Conservation (phyloP, 192 early-diverging fungal genomes). For the Coemansia sp. region DNA sequence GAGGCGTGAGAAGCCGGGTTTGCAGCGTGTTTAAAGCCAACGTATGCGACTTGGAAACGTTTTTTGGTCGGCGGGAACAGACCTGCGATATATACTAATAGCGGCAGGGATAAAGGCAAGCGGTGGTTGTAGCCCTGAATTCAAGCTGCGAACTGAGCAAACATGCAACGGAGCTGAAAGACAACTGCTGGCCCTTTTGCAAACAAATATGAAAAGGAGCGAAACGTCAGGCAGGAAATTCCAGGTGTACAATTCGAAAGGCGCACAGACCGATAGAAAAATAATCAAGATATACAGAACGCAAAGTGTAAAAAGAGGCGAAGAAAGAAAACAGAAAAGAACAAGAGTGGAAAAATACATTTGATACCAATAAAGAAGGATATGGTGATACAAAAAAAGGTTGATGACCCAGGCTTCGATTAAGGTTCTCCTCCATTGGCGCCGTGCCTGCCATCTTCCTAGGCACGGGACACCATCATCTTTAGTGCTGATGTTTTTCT, state of each 20-base stretch:
- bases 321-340: not conserved
- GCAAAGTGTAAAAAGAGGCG: not conserved
- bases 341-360: not conserved
- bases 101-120: not conserved
- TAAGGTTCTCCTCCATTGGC: too few relatives aligned
- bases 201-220: not conserved
- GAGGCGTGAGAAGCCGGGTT: constrained; percentile 2
- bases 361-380: too few relatives aligned
- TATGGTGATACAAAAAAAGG: not conserved
- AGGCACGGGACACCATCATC: too few relatives aligned
- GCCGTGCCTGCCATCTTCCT: too few relatives aligned
- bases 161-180: not conserved
- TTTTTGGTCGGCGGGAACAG: not conserved
- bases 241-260: not conserved
- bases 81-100: not conserved
- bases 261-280: not conserved
- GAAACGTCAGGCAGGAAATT: not conserved
- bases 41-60: not conserved
- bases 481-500: too few relatives aligned
- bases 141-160: not conserved
- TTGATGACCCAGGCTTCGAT: too few relatives aligned
- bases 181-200: not conserved
- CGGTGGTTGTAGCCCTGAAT: not conserved
- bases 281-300: not conserved
- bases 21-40: not conserved